Percentiles rank a stretch among this genome's conserved stretches.
phyloP scores from a whole-genome alignment of 805 yeast genomes.

The Saitoella complicata region DNA sequence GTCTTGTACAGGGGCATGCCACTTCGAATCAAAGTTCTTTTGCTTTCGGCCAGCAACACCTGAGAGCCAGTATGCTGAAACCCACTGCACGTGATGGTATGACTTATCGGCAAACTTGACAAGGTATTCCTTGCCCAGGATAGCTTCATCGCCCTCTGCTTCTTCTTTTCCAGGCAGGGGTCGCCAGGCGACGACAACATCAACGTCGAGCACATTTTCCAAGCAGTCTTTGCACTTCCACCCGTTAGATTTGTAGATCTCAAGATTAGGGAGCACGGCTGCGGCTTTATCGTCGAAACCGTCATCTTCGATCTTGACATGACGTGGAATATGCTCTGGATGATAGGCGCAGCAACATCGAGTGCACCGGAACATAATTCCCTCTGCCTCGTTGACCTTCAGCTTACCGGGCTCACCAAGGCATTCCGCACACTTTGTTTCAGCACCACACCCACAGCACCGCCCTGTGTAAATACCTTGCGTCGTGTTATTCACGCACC shows the following conservation, averaged over 20 bases:
- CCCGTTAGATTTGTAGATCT: not conserved
- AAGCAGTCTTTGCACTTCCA: conserved; percentile 6
- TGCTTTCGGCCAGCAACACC: not conserved
- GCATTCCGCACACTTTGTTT: not conserved
- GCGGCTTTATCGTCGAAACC: not conserved
- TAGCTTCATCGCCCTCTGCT: not conserved
- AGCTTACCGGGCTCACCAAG: conserved; percentile 1
- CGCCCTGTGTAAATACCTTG: not conserved
- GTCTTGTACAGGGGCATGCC: conserved; percentile 1
- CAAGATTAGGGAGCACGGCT: not conserved
- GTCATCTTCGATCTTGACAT: not conserved
- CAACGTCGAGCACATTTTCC: conserved; percentile 2
- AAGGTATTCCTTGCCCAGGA: conserved; percentile 6
- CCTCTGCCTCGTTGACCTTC: not conserved
- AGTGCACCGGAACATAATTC: conserved; percentile 9
- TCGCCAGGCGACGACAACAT: conserved; percentile 8
- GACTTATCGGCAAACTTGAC: conserved; percentile 9
- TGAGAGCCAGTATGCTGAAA: conserved; percentile 9
- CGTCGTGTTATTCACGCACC: not conserved
- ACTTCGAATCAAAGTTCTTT: conserved; percentile 1
- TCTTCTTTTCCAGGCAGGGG: not conserved
- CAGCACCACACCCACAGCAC: not conserved
- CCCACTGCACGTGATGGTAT: conserved; percentile 7
- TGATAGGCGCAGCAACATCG: conserved; percentile 6
- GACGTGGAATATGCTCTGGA: conserved; percentile 2